These are phyloP conservation scores for Auricularia auricula-judae DNA, from an alignment of 768 basidiomycete genomes.

Conservation along the genomic window DNA sequence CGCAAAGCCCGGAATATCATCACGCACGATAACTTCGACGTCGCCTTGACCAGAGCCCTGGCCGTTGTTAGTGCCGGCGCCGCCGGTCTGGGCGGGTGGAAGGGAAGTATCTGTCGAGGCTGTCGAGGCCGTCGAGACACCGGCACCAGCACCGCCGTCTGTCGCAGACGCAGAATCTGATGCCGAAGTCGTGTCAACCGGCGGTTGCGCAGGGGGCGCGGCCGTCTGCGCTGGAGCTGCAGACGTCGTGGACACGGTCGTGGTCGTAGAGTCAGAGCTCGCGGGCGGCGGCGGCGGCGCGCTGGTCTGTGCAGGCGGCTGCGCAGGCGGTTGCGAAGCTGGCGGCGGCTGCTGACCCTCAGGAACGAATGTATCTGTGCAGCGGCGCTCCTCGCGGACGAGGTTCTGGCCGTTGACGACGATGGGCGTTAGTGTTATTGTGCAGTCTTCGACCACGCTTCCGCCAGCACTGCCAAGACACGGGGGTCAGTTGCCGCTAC, in stretches of 20 bases:
- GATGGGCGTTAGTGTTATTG: slow-evolving; percentile 44
- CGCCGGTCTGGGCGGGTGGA: slow-evolving; percentile 1
- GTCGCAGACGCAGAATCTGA: neutral
- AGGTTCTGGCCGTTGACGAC: slow-evolving; percentile 39
- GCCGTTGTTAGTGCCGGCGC: neutral
- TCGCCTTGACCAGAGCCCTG: neutral
- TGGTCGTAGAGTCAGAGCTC: neutral
- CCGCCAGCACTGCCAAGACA: slow-evolving; percentile 24
- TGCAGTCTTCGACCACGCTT: slow-evolving; percentile 45
- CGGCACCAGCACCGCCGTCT: neutral
- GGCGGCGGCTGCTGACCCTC: neutral
- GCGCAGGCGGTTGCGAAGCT: slow-evolving; percentile 1
- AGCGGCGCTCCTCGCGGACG: slow-evolving; percentile 42
- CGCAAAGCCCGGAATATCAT: no score
- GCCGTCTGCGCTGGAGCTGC: neutral
- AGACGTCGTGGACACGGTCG: neutral
- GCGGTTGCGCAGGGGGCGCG: neutral
- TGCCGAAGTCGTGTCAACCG: neutral
- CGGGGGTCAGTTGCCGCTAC: neutral
- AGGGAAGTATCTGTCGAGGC: slow-evolving; percentile 1
- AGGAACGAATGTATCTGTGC: slow-evolving; percentile 28
- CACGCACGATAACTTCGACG: no score
- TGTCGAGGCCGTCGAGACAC: neutral
- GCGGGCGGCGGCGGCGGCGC: slow-evolving; percentile 2
- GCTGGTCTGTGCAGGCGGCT: slow-evolving; percentile 3